phyloP scores from a whole-genome alignment of 805 yeast species.

The Diddensiella santjacobensis region DNA sequence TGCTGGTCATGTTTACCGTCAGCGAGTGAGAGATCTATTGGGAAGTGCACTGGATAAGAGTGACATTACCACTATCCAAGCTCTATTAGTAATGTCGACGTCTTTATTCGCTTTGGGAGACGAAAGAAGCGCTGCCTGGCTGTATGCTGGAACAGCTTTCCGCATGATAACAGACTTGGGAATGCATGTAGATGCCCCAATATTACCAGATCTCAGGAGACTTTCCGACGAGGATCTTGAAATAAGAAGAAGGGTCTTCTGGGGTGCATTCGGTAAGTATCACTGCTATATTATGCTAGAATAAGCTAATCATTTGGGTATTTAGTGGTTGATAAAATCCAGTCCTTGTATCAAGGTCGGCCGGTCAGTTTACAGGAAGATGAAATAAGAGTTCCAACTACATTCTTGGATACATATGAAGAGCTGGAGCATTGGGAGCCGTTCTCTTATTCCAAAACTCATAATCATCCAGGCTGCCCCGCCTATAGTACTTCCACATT shows the following conservation, averaged over 20 bases:
- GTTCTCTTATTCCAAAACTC: conserved; percentile 1
- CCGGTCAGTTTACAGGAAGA: conserved; percentile 9
- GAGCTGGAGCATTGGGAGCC: conserved; percentile 9
- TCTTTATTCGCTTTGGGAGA: conserved; percentile 9
- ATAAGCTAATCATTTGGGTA: no score
- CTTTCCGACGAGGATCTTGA: conserved; percentile 10
- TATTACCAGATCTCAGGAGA: neutral
- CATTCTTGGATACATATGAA: conserved; percentile 6
- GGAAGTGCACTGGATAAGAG: conserved; percentile 9
- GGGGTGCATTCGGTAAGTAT: conserved; percentile 7
- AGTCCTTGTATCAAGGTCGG: conserved; percentile 8
- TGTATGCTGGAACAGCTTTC: conserved; percentile 9
- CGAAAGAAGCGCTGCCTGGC: conserved; percentile 10
- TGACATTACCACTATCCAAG: conserved; percentile 10
- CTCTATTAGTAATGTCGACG: conserved; percentile 3
- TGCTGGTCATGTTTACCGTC: conserved; percentile 6
- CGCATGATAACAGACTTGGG: conserved; percentile 7
- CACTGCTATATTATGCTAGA: no score
- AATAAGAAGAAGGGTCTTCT: conserved; percentile 7
- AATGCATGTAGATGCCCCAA: conserved; percentile 7
- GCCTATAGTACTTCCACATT: conserved; percentile 7
- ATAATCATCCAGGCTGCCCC: conserved; percentile 8
- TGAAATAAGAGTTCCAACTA: conserved; percentile 5
- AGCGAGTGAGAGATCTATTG: conserved; percentile 5
- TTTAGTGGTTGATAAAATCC: conserved; percentile 7